A percentile compares a stretch with the other conserved stretches of the same genome.
Evolutionary conservation across 371 early-diverging fungal species (phyloP).

Genomic region (Mucor plumbeus): DNA sequence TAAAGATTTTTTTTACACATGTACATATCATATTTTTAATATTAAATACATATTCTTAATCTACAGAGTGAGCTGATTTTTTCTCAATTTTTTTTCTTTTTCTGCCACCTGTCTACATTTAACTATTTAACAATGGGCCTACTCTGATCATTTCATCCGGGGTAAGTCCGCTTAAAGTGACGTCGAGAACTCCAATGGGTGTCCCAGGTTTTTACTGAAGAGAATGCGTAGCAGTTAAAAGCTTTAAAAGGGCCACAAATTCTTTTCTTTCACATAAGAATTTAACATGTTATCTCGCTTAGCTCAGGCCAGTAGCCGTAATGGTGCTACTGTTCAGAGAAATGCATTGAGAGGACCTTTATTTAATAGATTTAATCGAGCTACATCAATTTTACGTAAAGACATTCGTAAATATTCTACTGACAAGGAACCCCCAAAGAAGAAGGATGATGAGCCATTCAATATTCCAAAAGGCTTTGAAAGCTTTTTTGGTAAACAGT

Average conservation of each 20-base stretch:
- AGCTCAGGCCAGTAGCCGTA: slow-evolving; percentile 21
- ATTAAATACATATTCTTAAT: not conserved
- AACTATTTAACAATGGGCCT: slow-evolving; percentile 3
- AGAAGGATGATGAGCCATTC: slow-evolving; percentile 31
- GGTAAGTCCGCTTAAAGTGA: slow-evolving; percentile 22
- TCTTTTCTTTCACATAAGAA: slow-evolving; percentile 8
- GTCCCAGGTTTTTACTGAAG: not conserved
- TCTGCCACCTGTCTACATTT: not conserved
- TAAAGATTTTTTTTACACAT: not conserved
- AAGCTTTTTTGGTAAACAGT: slow-evolving; percentile 46
- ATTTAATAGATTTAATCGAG: not conserved
- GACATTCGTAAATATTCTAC: slow-evolving; percentile 31
- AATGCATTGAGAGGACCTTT: slow-evolving; percentile 13
- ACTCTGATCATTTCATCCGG: slow-evolving; percentile 5
- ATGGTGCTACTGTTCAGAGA: slow-evolving; percentile 7
- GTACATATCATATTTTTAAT: not conserved
- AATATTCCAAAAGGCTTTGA: slow-evolving; percentile 54
- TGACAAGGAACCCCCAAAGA: slow-evolving; percentile 34
- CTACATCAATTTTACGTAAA: slow-evolving; percentile 22
- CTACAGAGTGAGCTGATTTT: slow-evolving; percentile 6
- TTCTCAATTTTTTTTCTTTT: slow-evolving; percentile 1
- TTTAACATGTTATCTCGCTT: slow-evolving; percentile 31
- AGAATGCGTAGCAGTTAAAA: not conserved
- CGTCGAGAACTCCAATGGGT: slow-evolving; percentile 3
- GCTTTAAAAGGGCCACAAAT: not conserved